Conservation (phyloP, 2,329 filamentous ascomycete species). For the Pseudocercospora vitis region DNA sequence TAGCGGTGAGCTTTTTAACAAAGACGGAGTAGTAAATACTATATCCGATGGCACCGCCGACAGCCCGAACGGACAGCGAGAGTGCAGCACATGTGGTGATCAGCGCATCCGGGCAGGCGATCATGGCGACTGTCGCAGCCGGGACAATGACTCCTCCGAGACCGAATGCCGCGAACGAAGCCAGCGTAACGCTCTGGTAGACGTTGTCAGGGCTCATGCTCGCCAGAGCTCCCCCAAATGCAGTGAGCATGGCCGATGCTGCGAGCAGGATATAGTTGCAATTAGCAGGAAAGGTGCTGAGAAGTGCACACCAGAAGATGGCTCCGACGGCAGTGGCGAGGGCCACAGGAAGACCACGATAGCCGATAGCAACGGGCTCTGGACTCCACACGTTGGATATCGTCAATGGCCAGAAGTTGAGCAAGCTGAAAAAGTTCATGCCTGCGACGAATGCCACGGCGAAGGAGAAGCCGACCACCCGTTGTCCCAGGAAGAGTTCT, state of each 20-base stretch:
- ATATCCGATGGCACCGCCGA: conserved; percentile 35
- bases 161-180: conserved; percentile 40
- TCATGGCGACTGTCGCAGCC: conserved; percentile 36
- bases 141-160: conserved; percentile 39
- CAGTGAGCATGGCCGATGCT: conserved; percentile 25
- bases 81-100: conserved; percentile 35
- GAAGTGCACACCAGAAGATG: conserved; percentile 45
- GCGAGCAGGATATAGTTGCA: conserved; percentile 53
- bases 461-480: conserved; percentile 37
- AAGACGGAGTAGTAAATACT: conserved; percentile 37
- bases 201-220: conserved; percentile 56
- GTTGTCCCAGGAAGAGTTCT: conserved; percentile 34
- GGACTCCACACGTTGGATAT: conserved; percentile 64
- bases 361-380: conserved; percentile 58
- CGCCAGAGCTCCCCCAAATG: conserved; percentile 49
- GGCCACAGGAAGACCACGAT: conserved; percentile 63
- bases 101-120: conserved; percentile 33
- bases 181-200: conserved; percentile 25
- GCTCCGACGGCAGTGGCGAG: conserved; percentile 60
- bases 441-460: conserved; percentile 41
- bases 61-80: conserved; percentile 34
- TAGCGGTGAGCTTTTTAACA: conserved; percentile 27
- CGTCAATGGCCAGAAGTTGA: conserved; percentile 63
- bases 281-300: background rate
- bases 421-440: conserved; percentile 40